Evolutionary conservation across 2,329 filamentous ascomycete genomes (phyloP).

Genomic region (Pseudocercospora vitis): DNA sequence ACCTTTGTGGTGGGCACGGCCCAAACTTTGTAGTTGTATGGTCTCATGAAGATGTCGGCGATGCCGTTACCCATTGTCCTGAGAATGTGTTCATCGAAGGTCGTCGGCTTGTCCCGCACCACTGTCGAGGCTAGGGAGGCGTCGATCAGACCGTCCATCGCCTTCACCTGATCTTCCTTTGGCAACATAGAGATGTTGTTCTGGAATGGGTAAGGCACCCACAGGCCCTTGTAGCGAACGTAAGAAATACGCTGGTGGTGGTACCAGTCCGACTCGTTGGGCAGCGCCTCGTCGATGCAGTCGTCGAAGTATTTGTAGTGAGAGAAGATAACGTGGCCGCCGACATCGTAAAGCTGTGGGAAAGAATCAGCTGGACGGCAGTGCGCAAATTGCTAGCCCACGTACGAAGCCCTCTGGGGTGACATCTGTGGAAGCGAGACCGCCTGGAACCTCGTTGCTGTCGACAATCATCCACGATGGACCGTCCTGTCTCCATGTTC

Average conservation of each 20-base stretch:
- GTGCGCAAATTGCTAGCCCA: constrained; percentile 36
- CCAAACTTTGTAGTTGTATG: constrained; percentile 99
- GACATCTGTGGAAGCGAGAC: constrained; percentile 91
- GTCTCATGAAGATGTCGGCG: constrained; percentile 95
- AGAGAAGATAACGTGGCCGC: constrained; percentile 97
- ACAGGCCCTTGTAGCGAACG: constrained; percentile 91
- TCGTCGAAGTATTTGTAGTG: constrained; percentile 99
- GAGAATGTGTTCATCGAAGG: constrained; percentile 98
- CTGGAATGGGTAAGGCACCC: constrained; percentile 99
- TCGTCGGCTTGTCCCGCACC: constrained; percentile 84
- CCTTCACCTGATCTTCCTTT: constrained; percentile 94
- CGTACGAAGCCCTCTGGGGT: constrained; percentile 96
- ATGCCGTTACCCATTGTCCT: constrained; percentile 87
- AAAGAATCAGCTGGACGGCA: constrained; percentile 15
- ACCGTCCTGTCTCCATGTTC: constrained; percentile 61
- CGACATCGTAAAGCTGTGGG: constrained; percentile 89
- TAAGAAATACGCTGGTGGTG: constrained; percentile 98
- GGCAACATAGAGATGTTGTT: constrained; percentile 99
- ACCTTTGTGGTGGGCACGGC: constrained; percentile 96
- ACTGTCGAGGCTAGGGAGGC: constrained; percentile 84
- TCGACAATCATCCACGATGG: constrained; percentile 97
- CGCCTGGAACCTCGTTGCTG: constrained; percentile 85
- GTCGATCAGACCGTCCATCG: constrained; percentile 94
- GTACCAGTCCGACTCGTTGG: constrained; percentile 93
- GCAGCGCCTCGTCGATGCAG: constrained; percentile 94